Conservation (phyloP, 495 filamentous ascomycete genomes). For the Xylaria telfairii region DNA sequence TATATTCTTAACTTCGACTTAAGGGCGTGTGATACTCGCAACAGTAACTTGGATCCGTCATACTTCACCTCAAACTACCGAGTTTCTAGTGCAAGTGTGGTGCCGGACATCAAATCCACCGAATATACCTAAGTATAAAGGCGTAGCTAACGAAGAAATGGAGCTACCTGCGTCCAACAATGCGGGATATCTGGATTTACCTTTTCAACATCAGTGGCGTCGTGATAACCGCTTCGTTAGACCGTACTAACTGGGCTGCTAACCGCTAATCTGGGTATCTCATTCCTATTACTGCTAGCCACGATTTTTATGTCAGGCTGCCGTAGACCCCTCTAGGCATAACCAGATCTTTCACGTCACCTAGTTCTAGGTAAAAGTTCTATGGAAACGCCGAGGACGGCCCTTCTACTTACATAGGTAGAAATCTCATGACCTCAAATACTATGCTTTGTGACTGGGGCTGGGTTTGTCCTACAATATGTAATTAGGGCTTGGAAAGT, state of each 20-base stretch:
- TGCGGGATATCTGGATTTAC: background rate
- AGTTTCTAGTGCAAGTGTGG: background rate
- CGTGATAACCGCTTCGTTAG: background rate
- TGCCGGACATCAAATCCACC: background rate
- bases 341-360: background rate
- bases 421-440: background rate
- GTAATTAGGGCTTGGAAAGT: too few relatives aligned
- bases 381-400: background rate
- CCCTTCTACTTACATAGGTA: background rate
- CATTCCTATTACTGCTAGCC: background rate
- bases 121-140: background rate
- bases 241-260: background rate
- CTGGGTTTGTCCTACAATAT: background rate
- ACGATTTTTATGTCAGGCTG: background rate
- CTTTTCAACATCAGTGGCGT: background rate
- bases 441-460: background rate
- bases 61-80: too few relatives aligned
- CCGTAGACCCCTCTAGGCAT: background rate
- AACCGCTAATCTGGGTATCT: background rate
- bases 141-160: background rate
- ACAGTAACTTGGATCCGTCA: too few relatives aligned
- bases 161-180: background rate
- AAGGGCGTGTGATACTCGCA: too few relatives aligned
- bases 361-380: background rate
- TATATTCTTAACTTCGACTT: too few relatives aligned